A percentile compares a stretch with the other conserved stretches of the same genome.
These are phyloP conservation scores for Immersiella caudata DNA, from an alignment of 495 filamentous ascomycete species.

Conservation along the genomic window DNA sequence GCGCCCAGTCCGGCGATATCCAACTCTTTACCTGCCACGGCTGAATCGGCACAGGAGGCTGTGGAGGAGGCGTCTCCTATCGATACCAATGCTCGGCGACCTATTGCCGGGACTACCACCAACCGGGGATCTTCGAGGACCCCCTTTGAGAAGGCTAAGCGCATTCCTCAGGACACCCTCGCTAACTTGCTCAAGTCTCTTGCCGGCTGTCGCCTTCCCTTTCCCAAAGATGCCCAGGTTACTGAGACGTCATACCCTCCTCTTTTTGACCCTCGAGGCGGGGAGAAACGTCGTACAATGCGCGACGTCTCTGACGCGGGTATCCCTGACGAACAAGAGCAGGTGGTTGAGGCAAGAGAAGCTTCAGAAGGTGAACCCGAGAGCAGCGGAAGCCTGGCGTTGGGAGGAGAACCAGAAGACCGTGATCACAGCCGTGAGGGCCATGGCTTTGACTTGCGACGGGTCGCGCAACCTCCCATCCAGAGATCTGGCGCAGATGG, in stretches of 20 bases:
- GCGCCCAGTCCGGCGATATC: conserved; percentile 78
- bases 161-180: conserved; percentile 28
- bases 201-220: conserved; percentile 33
- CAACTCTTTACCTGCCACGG: conserved; percentile 58
- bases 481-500: conserved; percentile 61
- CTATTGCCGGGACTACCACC: conserved; percentile 11
- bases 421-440: conserved; percentile 56
- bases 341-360: conserved; percentile 41
- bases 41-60: conserved; percentile 44
- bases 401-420: conserved; percentile 90
- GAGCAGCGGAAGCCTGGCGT: conserved; percentile 78
- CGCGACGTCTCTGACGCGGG: conserved; percentile 67
- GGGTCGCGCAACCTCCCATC: conserved; percentile 72
- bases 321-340: conserved; percentile 62
- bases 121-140: conserved; percentile 15
- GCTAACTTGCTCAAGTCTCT: conserved; percentile 40
- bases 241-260: conserved; percentile 60
- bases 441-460: conserved; percentile 54
- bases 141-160: conserved; percentile 22
- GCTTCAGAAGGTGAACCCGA: conserved; percentile 61
- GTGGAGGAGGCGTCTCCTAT: conserved; percentile 33
- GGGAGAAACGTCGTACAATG: conserved; percentile 72
- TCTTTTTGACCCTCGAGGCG: conserved; percentile 78
- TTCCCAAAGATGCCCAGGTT: conserved; percentile 30
- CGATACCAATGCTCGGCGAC: conserved; percentile 19